phyloP scores from a whole-genome alignment of 2,329 filamentous ascomycete species.

The Fusarium acutatum region DNA sequence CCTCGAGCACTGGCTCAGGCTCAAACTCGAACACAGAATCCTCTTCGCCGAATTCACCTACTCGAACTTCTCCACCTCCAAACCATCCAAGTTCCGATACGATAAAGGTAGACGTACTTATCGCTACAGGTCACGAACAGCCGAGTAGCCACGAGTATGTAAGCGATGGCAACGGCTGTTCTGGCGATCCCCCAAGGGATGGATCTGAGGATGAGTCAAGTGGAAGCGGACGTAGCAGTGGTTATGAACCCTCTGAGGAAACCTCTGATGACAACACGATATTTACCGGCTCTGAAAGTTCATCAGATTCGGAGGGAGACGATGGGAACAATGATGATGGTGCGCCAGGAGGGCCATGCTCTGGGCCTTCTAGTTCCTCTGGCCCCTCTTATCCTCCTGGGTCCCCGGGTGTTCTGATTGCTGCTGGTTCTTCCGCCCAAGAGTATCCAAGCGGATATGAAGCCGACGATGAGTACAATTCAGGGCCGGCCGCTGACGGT shows the following conservation, averaged over 20 bases:
- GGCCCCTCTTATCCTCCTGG: neutral
- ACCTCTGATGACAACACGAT: neutral
- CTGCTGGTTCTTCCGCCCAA: neutral
- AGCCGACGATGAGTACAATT: neutral
- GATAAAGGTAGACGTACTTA: neutral
- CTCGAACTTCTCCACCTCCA: neutral
- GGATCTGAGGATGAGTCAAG: neutral
- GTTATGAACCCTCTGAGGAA: neutral
- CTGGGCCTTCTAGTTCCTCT: neutral
- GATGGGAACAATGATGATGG: neutral
- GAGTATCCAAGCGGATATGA: neutral
- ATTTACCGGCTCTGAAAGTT: neutral
- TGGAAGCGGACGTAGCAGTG: neutral
- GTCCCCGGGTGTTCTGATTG: neutral
- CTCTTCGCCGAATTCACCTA: neutral
- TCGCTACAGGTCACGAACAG: neutral
- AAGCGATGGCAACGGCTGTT: neutral
- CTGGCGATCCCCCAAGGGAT: neutral
- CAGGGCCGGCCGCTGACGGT: neutral
- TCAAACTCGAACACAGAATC: neutral
- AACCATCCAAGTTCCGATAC: neutral
- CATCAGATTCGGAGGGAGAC: neutral
- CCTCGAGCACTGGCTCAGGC: neutral
- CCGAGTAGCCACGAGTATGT: neutral
- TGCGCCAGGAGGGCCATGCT: neutral